phyloP scores from a whole-genome alignment of 495 filamentous ascomycete genomes.

The Tetracladium setigerum region DNA sequence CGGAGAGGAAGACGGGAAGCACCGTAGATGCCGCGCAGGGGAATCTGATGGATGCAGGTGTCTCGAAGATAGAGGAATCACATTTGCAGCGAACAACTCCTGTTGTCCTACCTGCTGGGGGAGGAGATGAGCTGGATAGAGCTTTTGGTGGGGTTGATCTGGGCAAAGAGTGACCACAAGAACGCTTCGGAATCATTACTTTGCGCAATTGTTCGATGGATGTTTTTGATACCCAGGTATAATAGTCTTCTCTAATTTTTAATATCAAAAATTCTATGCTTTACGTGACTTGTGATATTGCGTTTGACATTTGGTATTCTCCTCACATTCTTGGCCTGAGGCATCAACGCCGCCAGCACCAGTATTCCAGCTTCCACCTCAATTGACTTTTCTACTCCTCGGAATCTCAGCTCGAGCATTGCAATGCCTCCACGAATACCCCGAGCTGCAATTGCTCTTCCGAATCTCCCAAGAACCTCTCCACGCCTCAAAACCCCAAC shows the following conservation, averaged over 20 bases:
- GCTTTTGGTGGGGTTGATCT: conserved; percentile 69
- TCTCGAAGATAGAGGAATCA: conserved; percentile 35
- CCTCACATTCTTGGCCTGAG: conserved; percentile 1
- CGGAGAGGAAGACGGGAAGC: conserved; percentile 38
- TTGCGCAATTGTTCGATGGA: no score
- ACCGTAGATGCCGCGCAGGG: conserved; percentile 4
- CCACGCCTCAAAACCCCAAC: not conserved
- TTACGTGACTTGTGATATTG: not conserved
- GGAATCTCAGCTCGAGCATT: not conserved
- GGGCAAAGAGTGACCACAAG: conserved; percentile 8
- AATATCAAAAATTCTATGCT: no score
- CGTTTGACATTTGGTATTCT: not conserved
- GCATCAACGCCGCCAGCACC: not conserved
- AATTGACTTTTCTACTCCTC: not conserved
- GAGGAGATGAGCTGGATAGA: conserved; percentile 77
- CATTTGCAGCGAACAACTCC: conserved; percentile 11
- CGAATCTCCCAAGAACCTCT: conserved; percentile 9
- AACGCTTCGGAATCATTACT: not conserved
- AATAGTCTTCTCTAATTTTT: no score
- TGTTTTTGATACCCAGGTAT: no score
- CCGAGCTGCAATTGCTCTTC: conserved; percentile 10
- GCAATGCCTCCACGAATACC: conserved; percentile 24
- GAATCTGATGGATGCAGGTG: conserved; percentile 30
- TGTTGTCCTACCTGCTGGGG: conserved; percentile 27
- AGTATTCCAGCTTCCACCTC: not conserved